Percentiles rank a stretch among this genome's conserved stretches.
phyloP scores from a whole-genome alignment of 345 rosid species.

The Isatis tinctoria region DNA sequence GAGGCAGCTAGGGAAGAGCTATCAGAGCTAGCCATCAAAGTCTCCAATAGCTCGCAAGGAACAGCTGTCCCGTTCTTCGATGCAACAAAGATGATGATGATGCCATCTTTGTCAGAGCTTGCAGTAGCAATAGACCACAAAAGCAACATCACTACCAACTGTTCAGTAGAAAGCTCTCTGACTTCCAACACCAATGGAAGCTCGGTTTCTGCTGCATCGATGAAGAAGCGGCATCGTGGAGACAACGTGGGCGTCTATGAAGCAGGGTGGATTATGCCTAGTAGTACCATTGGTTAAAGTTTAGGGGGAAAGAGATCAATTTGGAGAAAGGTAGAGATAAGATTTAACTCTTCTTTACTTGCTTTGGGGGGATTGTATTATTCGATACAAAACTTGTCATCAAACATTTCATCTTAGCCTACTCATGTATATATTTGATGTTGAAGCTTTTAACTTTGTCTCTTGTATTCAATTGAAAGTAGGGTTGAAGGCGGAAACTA shows the following conservation, averaged over 20 bases:
- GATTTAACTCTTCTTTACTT: conserved; percentile 7
- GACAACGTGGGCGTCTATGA: conserved; percentile 50
- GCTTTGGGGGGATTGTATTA: conserved; percentile 24
- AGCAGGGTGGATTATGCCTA: conserved; percentile 70
- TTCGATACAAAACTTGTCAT: conserved; percentile 25
- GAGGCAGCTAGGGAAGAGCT: conserved; percentile 91
- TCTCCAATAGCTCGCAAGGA: conserved; percentile 58
- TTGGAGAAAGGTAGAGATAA: conserved; percentile 24
- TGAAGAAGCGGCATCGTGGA: conserved; percentile 64
- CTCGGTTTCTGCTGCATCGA: conserved; percentile 43
- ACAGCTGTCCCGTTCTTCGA: conserved; percentile 31
- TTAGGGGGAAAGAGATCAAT: not conserved
- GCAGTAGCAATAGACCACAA: conserved; percentile 60
- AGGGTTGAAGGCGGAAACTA: not conserved
- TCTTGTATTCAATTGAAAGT: not conserved
- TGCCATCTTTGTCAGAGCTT: conserved; percentile 67
- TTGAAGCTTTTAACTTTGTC: conserved; percentile 3
- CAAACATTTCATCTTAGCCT: conserved; percentile 12
- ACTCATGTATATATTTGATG: conserved; percentile 26
- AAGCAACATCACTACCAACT: conserved; percentile 46
- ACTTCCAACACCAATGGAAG: conserved; percentile 61
- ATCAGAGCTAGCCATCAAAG: conserved; percentile 82
- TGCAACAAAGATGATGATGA: conserved; percentile 48
- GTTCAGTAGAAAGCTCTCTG: conserved; percentile 76
- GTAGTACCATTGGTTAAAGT: conserved; percentile 34